phyloP scores from a whole-genome alignment of 352 stramenopile species.

The Saprolegnia diclina region DNA sequence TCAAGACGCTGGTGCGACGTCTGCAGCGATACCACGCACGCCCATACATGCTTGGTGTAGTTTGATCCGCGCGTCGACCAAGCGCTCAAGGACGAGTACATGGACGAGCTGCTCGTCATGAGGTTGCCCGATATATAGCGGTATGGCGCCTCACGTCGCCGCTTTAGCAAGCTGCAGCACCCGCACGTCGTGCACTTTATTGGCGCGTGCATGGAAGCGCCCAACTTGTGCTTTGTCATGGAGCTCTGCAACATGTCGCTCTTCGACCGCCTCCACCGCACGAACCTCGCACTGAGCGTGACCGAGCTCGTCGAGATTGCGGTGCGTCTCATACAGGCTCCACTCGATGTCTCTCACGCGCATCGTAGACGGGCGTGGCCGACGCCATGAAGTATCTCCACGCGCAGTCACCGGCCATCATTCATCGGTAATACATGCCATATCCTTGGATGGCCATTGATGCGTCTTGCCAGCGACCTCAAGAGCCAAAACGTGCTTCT shows the following conservation, averaged over 20 bases:
- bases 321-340: constrained; percentile 20
- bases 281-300: constrained; percentile 28
- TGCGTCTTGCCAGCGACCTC: constrained; percentile 49
- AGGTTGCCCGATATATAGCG: constrained; percentile 40
- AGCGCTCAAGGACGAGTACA: constrained; percentile 85
- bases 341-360: too few relatives aligned
- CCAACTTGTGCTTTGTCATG: constrained; percentile 67
- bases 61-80: constrained; percentile 83
- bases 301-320: constrained; percentile 31
- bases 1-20: constrained; percentile 80
- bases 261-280: constrained; percentile 48
- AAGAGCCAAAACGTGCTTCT: constrained; percentile 89
- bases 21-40: neutral
- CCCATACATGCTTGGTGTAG: constrained; percentile 30
- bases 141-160: neutral
- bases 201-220: constrained; percentile 42
- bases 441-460: neutral
- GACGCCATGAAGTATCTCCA: constrained; percentile 87
- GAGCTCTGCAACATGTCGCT: constrained; percentile 57
- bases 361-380: constrained; percentile 59
- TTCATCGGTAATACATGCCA: constrained; percentile 63
- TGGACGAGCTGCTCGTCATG: constrained; percentile 91
- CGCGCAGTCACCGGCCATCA: constrained; percentile 62
- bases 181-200: constrained; percentile 60
- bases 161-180: constrained; percentile 33